Conservation (phyloP, 768 basidiomycete species). For the Amyloporia xantha region DNA sequence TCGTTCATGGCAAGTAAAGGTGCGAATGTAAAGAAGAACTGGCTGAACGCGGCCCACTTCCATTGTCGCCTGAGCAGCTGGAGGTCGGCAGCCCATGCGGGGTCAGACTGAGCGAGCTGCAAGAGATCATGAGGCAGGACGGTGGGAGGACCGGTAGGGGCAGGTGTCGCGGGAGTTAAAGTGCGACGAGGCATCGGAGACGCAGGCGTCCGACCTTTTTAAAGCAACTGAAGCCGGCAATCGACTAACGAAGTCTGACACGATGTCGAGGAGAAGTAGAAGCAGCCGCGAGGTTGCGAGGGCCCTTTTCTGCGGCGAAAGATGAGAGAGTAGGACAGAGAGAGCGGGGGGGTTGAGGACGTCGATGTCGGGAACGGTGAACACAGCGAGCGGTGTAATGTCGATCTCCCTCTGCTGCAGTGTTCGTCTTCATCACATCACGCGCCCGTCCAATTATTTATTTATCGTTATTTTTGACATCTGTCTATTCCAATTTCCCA, state of each 20-base stretch:
- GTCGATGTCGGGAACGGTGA: slow-evolving; percentile 1
- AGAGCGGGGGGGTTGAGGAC: background rate
- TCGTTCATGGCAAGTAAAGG: slow-evolving; percentile 66
- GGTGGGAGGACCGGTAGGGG: slow-evolving; percentile 16
- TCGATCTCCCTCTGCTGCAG: background rate
- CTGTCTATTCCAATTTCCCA: too few species aligned
- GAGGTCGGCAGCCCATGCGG: slow-evolving; percentile 30
- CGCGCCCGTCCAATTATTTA: background rate
- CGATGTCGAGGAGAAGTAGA: background rate
- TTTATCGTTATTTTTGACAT: background rate
- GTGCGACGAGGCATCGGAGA: slow-evolving; percentile 30
- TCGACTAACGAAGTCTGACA: slow-evolving; percentile 8
- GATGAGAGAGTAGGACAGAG: background rate
- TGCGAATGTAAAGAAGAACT: slow-evolving; percentile 84
- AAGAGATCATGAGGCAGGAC: slow-evolving; percentile 14
- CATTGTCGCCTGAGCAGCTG: slow-evolving; percentile 65
- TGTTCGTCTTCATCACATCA: background rate
- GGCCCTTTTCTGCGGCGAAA: background rate
- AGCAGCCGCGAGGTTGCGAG: background rate
- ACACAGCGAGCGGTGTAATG: background rate
- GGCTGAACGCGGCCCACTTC: slow-evolving; percentile 90
- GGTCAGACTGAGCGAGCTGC: slow-evolving; percentile 15
- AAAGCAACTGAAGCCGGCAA: slow-evolving; percentile 23
- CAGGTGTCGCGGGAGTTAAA: slow-evolving; percentile 20
- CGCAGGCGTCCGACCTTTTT: slow-evolving; percentile 23